These are phyloP conservation scores for Trichoderma asperelloides DNA, from an alignment of 495 filamentous ascomycete species.

Conservation along the genomic window DNA sequence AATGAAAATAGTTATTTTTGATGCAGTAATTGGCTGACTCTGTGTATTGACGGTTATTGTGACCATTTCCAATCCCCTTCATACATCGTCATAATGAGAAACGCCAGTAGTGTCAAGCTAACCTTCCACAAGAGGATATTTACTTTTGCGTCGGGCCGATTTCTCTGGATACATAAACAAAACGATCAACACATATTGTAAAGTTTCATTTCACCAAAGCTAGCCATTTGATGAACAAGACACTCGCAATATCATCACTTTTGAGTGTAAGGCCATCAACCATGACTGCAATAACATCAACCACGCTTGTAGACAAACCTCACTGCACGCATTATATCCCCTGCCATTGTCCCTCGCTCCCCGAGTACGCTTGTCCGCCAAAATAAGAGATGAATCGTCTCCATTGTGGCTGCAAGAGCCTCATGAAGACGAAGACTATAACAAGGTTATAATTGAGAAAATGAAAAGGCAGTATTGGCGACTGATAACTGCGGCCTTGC, in stretches of 20 bases:
- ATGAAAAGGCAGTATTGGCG: not conserved
- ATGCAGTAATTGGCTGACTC: too few species aligned
- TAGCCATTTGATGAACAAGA: not conserved
- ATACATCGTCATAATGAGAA: conserved; percentile 7
- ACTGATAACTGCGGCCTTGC: not conserved
- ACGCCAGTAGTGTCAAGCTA: not conserved
- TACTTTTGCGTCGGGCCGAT: conserved; percentile 5
- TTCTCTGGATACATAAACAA: conserved; percentile 3
- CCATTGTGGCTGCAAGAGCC: not conserved
- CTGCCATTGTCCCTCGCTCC: conserved; percentile 6
- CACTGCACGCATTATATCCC: conserved; percentile 2
- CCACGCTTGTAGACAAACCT: conserved; percentile 4
- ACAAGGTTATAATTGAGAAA: not conserved
- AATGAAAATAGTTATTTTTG: too few species aligned
- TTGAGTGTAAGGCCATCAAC: not conserved
- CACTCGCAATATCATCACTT: not conserved
- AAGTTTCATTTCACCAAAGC: too few species aligned
- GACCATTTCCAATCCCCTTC: too few species aligned
- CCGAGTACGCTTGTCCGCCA: conserved; percentile 1
- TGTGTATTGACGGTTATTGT: too few species aligned
- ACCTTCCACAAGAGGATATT: not conserved
- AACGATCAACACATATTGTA: not conserved
- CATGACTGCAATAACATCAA: not conserved
- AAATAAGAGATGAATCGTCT: conserved; percentile 1
- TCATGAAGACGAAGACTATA: conserved; percentile 4